Evolutionary conservation across 345 rosid genomes (phyloP), one percentile per base, ranked within the genome.

Genomic region (Conringia planisiliqua): DNA sequence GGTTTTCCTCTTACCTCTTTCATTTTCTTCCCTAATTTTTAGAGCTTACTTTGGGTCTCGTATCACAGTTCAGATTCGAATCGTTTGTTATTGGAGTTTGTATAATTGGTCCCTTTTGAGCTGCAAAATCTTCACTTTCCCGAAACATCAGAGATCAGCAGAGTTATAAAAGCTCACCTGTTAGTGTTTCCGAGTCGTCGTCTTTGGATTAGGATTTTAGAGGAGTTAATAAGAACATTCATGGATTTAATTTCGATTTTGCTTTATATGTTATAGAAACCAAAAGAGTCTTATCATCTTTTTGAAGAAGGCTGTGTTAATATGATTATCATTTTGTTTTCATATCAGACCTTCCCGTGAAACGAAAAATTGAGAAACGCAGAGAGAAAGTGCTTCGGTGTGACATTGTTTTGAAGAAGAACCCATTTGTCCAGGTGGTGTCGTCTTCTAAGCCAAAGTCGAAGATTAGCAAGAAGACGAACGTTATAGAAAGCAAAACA

Each of bases 341-440:
- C 20, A 2, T n/a, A 10, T 12, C 69, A 95, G 97, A 92, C 80
- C 83, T 95, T 51, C 86, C 90, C 10, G 96, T 84, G 74, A 89
- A 76, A 78, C 81, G 89, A 36, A 92, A 92, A 86, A 95, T 90
- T 70, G 96, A 90, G 82, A 95, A 95, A 62, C 82, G 74, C 27
- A 86, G 93, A 51, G 93, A 85, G 35, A 92, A 80, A 68, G 89
- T 92, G 10, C 89, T 92, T 7, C 81, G 82, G 3, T 76, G 73
- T 67, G 99, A 95, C 44, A 90, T 91, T 71, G 42, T 85, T 14
- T 79, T 95, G 17, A 84, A 86, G 76, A 85, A 84, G 77, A 95
- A 95, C 74, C 92, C 96, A 2, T 92, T 89, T 82, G 93, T 92
- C 32, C 74, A 79, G 73, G 44, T 77, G 1, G 89, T 95, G 32